A percentile compares a stretch with the other conserved stretches of the same genome.
Evolutionary conservation across 192 early-diverging fungal species (phyloP).

Genomic region (Coemansia sp.): DNA sequence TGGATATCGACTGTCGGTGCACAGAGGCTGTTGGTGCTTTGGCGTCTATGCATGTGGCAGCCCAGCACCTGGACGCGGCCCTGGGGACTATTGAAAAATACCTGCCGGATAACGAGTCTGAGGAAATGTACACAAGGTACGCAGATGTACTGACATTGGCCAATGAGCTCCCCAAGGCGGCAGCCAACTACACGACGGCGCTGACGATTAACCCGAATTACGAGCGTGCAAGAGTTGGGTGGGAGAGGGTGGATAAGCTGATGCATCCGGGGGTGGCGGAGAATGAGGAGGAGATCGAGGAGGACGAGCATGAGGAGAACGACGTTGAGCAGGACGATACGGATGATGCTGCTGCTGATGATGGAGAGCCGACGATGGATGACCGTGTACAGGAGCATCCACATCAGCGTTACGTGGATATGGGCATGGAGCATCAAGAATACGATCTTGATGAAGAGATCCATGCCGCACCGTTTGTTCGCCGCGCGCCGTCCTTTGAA

Average conservation of each 20-base stretch:
- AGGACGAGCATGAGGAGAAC: slow-evolving; percentile 2
- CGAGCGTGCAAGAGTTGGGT: slow-evolving; percentile 30
- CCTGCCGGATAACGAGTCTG: slow-evolving; percentile 37
- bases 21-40: slow-evolving; percentile 32
- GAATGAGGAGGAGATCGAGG: slow-evolving; percentile 7
- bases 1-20: slow-evolving; percentile 22
- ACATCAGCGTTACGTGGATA: background rate
- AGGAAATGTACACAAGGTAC: slow-evolving; percentile 44
- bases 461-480: background rate
- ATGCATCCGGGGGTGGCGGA: slow-evolving; percentile 30
- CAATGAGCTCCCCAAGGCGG: slow-evolving; percentile 39
- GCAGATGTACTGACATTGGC: slow-evolving; percentile 52
- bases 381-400: background rate
- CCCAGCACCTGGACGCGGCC: slow-evolving; percentile 10
- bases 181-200: slow-evolving; percentile 38
- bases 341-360: slow-evolving; percentile 1
- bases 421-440: background rate
- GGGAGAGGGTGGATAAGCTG: slow-evolving; percentile 44
- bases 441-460: background rate
- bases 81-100: slow-evolving; percentile 27
- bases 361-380: background rate
- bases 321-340: background rate
- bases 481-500: background rate
- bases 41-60: slow-evolving; percentile 43
- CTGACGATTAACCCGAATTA: slow-evolving; percentile 35